Percentiles rank a stretch among this genome's conserved stretches.
Evolutionary conservation across 495 filamentous ascomycete species (phyloP).

Genomic region (Ascodesmis nigricans): DNA sequence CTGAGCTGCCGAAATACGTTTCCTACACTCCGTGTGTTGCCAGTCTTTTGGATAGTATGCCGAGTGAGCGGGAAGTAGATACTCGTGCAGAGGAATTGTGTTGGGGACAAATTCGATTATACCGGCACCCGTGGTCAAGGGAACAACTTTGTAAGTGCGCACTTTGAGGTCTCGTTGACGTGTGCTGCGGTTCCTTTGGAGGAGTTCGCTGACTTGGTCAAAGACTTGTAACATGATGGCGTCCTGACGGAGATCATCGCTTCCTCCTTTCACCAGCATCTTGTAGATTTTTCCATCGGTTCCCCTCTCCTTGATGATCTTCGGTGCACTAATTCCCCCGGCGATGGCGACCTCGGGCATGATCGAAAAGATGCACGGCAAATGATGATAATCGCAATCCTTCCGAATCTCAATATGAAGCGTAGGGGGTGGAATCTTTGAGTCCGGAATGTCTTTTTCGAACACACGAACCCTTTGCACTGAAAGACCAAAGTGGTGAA

Average conservation of each 20-base stretch:
- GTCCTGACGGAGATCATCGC: conserved; percentile 92
- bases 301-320: conserved; percentile 60
- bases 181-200: conserved; percentile 65
- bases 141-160: conserved; percentile 87
- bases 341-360: conserved; percentile 55
- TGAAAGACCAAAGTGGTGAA: no score
- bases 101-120: conserved; percentile 92
- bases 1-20: conserved; percentile 50
- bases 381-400: conserved; percentile 48
- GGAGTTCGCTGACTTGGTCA: conserved; percentile 72
- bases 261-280: conserved; percentile 81
- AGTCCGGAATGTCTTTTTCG: conserved; percentile 32
- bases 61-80: conserved; percentile 72
- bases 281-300: conserved; percentile 59
- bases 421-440: conserved; percentile 65
- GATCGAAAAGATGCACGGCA: conserved; percentile 50
- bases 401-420: conserved; percentile 58
- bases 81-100: conserved; percentile 77
- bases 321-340: conserved; percentile 75
- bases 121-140: conserved; percentile 61
- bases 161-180: conserved; percentile 73
- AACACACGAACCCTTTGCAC: conserved; percentile 23
- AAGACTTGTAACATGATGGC: conserved; percentile 99
- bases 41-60: conserved; percentile 67
- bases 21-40: conserved; percentile 50